Evolutionary conservation across 2,329 filamentous ascomycete species (phyloP), one percentile per base, ranked within the genome.

Genomic region (Neofusicoccum parvum): DNA sequence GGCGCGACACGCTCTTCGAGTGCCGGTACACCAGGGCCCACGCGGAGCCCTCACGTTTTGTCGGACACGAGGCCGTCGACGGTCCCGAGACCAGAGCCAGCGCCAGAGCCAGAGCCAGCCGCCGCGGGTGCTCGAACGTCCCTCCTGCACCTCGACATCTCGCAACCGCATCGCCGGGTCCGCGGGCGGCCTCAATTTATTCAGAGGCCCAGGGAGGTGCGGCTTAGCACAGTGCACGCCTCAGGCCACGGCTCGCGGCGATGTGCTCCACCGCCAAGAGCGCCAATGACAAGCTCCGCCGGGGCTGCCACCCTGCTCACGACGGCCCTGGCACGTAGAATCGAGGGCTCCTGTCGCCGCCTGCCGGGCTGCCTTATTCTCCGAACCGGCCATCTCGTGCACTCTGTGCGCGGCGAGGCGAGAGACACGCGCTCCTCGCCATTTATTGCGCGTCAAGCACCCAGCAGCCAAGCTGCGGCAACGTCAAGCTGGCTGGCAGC

Each of bases 51-150:
- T 65, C 41, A 56, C 41, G 50, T 65, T 65, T 49, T 46, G 37
- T 54, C 51, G 51, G 50, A 65, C 62, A 65, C 62, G 62, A 53
- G 62, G 53, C 45, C 41, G 51, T 37, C 48, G 50, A 65, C 36
- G 34, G 45, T 56, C 62, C 62, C 51, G 62, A 64, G 48, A 54
- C 62, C 62, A 64, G 41, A 49, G 34, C 41, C 27, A 32, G 27
- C n/a, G 48, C 62, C 62, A 64, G 41, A 49, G 34, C 41, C 27
- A 32, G 27, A 27, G 48, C 60, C 48, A 63, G n/a, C 23, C 17
- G 49, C 23, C 36, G 23, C 34, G 20, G 20, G 11, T 20, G 36
- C 36, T 48, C 45, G 58, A n/a, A 32, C 45, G 20, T 51, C 58
- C 41, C 11, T n/a, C 58, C 46, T 43, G 59, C 45, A 27, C 59